phyloP scores from a whole-genome alignment of 495 filamentous ascomycete species.

The Hypoxylon trugodes region DNA sequence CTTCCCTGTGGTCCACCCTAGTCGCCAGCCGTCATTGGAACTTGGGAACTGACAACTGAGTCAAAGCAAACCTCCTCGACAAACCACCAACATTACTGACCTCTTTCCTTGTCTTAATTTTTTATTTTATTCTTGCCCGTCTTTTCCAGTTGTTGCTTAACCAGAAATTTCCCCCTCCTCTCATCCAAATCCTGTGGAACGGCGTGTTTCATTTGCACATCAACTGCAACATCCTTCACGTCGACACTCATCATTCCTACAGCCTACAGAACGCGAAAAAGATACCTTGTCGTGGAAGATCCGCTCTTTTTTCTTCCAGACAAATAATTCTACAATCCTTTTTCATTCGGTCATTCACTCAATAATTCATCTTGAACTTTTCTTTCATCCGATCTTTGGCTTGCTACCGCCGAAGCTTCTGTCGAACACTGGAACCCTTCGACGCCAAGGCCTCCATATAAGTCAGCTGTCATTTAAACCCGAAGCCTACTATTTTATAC shows the following conservation, averaged over 20 bases:
- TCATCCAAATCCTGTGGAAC: conserved; percentile 7
- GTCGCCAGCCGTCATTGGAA: conserved; percentile 4
- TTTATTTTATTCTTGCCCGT: conserved; percentile 7
- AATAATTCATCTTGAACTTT: conserved; percentile 17
- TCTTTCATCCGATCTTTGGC: conserved; percentile 6
- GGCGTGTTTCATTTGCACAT: conserved; percentile 27
- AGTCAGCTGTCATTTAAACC: background rate
- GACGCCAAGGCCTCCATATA: too few species aligned
- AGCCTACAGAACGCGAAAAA: conserved; percentile 28
- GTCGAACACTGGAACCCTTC: too few species aligned
- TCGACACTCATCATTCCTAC: conserved; percentile 23
- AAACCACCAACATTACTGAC: conserved; percentile 13
- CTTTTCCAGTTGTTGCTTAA: conserved; percentile 7
- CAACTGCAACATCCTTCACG: conserved; percentile 9
- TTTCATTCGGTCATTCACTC: conserved; percentile 26
- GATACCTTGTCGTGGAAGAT: conserved; percentile 27
- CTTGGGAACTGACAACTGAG: conserved; percentile 29
- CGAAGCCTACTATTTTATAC: background rate
- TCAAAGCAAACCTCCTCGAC: conserved; percentile 33
- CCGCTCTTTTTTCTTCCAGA: conserved; percentile 33
- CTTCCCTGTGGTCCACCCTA: conserved; percentile 15
- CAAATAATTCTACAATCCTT: conserved; percentile 14
- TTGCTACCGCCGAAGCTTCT: background rate
- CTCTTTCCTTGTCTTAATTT: conserved; percentile 6
- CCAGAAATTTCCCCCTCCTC: background rate